Evolutionary conservation across 345 rosid species (phyloP), one percentile per base, ranked within the genome.

Genomic region (Hypericum perforatum): DNA sequence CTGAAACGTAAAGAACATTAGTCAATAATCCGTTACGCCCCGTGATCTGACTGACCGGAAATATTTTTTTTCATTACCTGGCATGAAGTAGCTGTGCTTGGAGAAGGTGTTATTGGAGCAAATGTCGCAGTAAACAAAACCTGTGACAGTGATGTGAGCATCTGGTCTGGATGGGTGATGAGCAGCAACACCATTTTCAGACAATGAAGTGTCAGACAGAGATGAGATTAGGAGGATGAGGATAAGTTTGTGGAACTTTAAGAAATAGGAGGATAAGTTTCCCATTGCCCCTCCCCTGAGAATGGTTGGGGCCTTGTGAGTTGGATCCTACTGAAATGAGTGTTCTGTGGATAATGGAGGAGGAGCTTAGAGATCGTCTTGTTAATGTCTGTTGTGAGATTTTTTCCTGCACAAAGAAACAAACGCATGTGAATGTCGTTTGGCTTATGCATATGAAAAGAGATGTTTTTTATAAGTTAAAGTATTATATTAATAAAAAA

Each of bases 61-160:
- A 4, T 22, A 22, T 22, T 22, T 22, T 22, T 22, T 22, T 29
- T 40, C 37, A 12, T 74, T 45, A 92, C 98, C 98, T 47, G 94
- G 77, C 61, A 94, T 60, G 86, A 94, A 94, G 86, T 86, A 94
- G 81, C 97, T 86, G 86, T 89, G 82, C 44, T 45, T 89, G 58
- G 99, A 75, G 82, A 89, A 94, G 70, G 66, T 89, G 79, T 94
- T 86, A 82, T 82, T 89, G 77, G 91, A 86, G 84, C 99, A 94
- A 54, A 82, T 82, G 59, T 94, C 99, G 37, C 99, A 94, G 51
- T 80, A 94, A 61, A 94, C 99, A 63, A 86, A 70, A 57, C 99
- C 99, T 86, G 86, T 80, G 5, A 94, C 83, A 8, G 81, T 71
- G 63, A 86, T 74, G 43, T 79, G 77, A 11, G 94, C 81, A 56